phyloP scores from a whole-genome alignment of 371 early-diverging fungal genomes.

The Lichtheimia corymbifera region DNA sequence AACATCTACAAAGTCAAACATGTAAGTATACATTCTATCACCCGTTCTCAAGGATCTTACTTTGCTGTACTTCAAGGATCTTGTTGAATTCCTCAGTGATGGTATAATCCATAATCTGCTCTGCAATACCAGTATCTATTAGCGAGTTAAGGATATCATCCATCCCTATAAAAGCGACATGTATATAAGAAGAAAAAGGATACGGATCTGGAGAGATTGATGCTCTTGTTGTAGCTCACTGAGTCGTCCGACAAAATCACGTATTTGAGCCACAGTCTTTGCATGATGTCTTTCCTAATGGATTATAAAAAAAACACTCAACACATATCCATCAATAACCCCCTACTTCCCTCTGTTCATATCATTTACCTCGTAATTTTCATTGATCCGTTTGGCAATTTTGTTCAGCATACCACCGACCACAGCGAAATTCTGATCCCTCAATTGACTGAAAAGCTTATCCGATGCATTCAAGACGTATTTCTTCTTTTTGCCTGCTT shows the following conservation, averaged over 20 bases:
- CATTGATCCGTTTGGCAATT: slow-evolving; percentile 81
- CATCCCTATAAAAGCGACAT: not conserved
- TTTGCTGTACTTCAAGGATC: slow-evolving; percentile 88
- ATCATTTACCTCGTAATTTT: slow-evolving; percentile 74
- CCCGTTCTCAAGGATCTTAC: slow-evolving; percentile 36
- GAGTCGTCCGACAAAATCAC: slow-evolving; percentile 87
- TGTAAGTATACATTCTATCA: not conserved
- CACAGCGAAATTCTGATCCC: slow-evolving; percentile 89
- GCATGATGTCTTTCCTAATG: slow-evolving; percentile 77
- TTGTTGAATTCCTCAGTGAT: slow-evolving; percentile 79
- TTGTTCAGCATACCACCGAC: slow-evolving; percentile 82
- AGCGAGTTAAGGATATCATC: slow-evolving; percentile 7
- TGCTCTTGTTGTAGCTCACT: slow-evolving; percentile 83
- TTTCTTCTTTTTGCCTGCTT: slow-evolving; percentile 70
- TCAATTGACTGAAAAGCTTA: slow-evolving; percentile 73
- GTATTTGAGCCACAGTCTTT: slow-evolving; percentile 84
- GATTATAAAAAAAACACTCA: not conserved
- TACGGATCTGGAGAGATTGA: slow-evolving; percentile 78
- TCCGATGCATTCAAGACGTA: slow-evolving; percentile 81
- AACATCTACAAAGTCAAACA: slow-evolving; percentile 58
- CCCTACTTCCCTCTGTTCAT: no score
- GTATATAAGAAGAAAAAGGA: not conserved
- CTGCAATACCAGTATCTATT: slow-evolving; percentile 82
- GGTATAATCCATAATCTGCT: slow-evolving; percentile 78
- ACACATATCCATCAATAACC: no score